Base-by-base conservation (phyloP, 192 early-diverging fungal genomes). In the Rhizophlyctis rosea region DNA sequence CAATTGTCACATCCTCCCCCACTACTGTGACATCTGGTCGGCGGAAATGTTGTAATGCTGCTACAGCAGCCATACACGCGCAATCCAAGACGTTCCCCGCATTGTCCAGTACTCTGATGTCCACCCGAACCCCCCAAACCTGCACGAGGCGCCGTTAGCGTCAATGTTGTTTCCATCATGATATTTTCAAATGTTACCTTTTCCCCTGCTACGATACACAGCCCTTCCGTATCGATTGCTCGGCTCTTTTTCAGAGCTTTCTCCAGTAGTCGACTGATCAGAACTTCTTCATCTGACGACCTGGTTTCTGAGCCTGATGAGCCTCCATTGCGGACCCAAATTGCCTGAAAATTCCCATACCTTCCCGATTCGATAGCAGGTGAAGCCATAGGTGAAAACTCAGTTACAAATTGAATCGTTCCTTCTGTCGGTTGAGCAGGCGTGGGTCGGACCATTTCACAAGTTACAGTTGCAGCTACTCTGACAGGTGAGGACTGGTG, bases 121-220 rank as follows among this genome's bases (percentile, higher is more conserved):
- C 94, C 18, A 98, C 82, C 3, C 90, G 87, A 32, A 99, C 79
- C 21, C 80, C 76, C 97, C 97, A 99, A 11, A 97, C 91, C 72
- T 74, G 52, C 16, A 11, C 16, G n/a, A n/a, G 28, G 13, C 16
- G 14, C n/a, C n/a, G n/a, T n/a, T n/a, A n/a, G 13, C 14, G 13
- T 9, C 34, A 34, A 18, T 25, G 35, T 29, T 33, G 29, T 50
- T 57, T 28, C 24, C 51, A 39, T 60, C 7, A 27, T 71, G 27
- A 30, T 44, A 44, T 7, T 13, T 44, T 44, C 39, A 44, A 44
- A 44, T 44, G 9, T 44, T 18, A 82, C 91, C 78, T 97, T 95
- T 70, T 94, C 89, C 27, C 94, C 94, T 13, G 94, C 89, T 58
- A 98, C 71, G 55, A 99, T 96, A 65, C 97, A 99, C 55, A 99